Evolutionary conservation across 2,329 filamentous ascomycete genomes (phyloP).

Genomic region (Pseudopyricularia javanii): DNA sequence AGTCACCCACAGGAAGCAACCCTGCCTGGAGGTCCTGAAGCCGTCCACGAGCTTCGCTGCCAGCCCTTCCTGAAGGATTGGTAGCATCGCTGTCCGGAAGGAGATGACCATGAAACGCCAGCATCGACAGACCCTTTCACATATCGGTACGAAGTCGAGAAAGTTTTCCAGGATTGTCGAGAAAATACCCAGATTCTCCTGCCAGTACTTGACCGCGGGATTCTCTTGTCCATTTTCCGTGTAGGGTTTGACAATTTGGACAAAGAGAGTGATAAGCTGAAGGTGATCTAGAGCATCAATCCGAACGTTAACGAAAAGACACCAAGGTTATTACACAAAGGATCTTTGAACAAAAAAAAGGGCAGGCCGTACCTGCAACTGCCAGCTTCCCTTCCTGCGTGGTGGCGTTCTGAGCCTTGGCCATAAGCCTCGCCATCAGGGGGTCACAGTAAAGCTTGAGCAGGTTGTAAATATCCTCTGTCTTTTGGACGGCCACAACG

Average conservation of each 20-base stretch:
- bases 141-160: conserved; percentile 72
- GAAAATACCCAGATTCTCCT: conserved; percentile 82
- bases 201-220: conserved; percentile 90
- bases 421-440: conserved; percentile 72
- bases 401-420: conserved; percentile 72
- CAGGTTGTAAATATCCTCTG: conserved; percentile 67
- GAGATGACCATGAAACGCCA: conserved; percentile 97
- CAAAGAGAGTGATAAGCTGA: conserved; percentile 82
- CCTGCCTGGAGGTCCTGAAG: conserved; percentile 77
- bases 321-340: neutral
- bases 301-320: conserved; percentile 9
- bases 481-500: conserved; percentile 77
- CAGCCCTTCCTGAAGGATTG: conserved; percentile 62
- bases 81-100: conserved; percentile 79
- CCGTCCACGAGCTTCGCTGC: conserved; percentile 76
- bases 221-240: conserved; percentile 63
- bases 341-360: neutral
- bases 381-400: conserved; percentile 75
- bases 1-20: conserved; percentile 98
- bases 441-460: conserved; percentile 92
- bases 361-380: conserved; percentile 54
- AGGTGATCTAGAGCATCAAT: conserved; percentile 55
- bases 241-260: conserved; percentile 65
- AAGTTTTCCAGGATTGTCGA: conserved; percentile 83
- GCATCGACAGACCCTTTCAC: conserved; percentile 86